Conservation (phyloP, 441 rosid genomes). For the Hypseocharis bilobata region DNA sequence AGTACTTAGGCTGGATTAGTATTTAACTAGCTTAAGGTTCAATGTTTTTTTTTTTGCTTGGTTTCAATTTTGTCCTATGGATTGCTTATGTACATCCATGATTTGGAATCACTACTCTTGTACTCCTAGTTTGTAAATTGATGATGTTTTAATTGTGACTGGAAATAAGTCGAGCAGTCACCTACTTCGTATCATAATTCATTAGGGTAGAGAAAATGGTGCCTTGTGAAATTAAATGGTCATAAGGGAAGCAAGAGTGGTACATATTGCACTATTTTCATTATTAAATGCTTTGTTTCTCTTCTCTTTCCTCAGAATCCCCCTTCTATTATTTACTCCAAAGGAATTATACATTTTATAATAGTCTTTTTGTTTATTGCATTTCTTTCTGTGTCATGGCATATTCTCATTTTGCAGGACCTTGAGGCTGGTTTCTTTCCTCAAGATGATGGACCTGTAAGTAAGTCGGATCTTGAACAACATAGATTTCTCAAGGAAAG, state of each 20-base stretch:
- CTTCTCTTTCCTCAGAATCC: slow-evolving; percentile 5
- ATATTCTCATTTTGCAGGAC: slow-evolving; percentile 28
- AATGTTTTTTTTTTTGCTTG: too few species aligned
- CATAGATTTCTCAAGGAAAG: slow-evolving; percentile 42
- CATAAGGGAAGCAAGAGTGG: slow-evolving; percentile 27
- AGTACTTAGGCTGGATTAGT: too few species aligned
- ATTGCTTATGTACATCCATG: too few species aligned
- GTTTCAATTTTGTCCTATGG: too few species aligned
- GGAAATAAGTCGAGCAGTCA: too few species aligned
- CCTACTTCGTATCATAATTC: too few species aligned
- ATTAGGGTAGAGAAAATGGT: too few species aligned
- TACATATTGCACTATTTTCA: slow-evolving; percentile 16
- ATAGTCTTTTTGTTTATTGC: neutral
- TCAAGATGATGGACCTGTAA: slow-evolving; percentile 20
- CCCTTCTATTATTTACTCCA: neutral
- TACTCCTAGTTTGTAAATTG: too few species aligned
- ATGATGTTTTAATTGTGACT: too few species aligned
- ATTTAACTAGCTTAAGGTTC: too few species aligned
- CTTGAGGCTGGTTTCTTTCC: slow-evolving; percentile 26
- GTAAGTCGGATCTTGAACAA: slow-evolving; percentile 30
- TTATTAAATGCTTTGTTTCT: neutral
- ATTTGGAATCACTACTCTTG: too few species aligned
- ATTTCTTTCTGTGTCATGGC: neutral
- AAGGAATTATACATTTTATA: neutral
- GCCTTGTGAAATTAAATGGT: too few species aligned